Base-by-base conservation (phyloP, 331 rosid genomes). In the Arachis monticola region DNA sequence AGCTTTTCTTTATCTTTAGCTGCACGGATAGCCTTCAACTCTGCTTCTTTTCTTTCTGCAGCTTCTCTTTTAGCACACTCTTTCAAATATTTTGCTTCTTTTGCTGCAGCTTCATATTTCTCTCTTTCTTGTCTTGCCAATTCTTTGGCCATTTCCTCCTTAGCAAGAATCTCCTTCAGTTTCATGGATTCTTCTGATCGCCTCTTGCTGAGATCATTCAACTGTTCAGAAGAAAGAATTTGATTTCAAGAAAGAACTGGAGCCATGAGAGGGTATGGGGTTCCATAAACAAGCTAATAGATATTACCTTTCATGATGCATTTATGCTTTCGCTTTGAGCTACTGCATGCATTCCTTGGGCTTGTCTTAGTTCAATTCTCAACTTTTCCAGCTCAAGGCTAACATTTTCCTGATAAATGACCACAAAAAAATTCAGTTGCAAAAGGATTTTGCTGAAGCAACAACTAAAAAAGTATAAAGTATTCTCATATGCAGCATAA, bases 331-430 rank as follows among this genome's bases (percentile, higher is more conserved):
- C 96, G 2, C 79, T 91, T 82, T 87, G 93, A 76, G 93, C 98
- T 63, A 90, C 65, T 8, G 97, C 92, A 64, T 83, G 89, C 91
- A 95, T 85, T 85, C 92, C 99, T 78, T 84, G 92, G 72, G 76
- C 97, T 80, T 90, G 96, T 80, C 90, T 88, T 69, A 95, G 92
- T 77, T 95, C 93, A 68, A 84, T 84, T 84, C 97, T 92, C 78
- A 95, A 80, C 88, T 86, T 90, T 79, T 95, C 97, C 67, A 95
- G 85, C 84, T 90, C 97, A 74, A 90, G 77, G 83, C 80, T 80
- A 60, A 95, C 41, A 74, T 76, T 76, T 10, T 12, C 85, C 99
- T 94, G 91, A 69, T 71, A 79, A 78, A 69, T 52, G 56, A 61
- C 57, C 35, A 57, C 60, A 57, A 51, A 61, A 53, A 77, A 65